A percentile compares a stretch with the other conserved stretches of the same genome.
phyloP scores from a whole-genome alignment of 2,329 filamentous ascomycete genomes.

The Uncinocarpus reesii region DNA sequence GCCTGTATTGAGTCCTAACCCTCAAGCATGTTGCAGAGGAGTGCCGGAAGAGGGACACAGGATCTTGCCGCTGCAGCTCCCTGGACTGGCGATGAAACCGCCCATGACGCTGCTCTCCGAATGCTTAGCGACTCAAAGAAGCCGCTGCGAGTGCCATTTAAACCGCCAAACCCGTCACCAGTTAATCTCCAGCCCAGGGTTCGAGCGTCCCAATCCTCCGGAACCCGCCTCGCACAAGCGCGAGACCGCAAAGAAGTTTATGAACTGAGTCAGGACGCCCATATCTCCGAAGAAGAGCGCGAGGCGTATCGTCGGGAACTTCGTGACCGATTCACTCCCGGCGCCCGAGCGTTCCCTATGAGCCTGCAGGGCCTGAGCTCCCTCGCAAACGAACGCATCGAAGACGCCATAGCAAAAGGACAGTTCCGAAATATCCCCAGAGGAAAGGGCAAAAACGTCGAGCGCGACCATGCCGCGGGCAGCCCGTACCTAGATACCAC shows the following conservation, averaged over 20 bases:
- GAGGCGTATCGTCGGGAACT: conserved; percentile 63
- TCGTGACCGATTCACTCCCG: conserved; percentile 67
- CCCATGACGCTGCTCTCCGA: conserved; percentile 65
- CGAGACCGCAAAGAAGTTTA: conserved; percentile 50
- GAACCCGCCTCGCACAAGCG: conserved; percentile 47
- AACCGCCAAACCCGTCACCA: conserved; percentile 32
- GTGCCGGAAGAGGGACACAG: conserved; percentile 58
- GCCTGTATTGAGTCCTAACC: too few species aligned
- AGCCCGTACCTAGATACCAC: conserved; percentile 93
- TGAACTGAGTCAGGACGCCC: conserved; percentile 43
- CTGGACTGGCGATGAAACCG: conserved; percentile 69
- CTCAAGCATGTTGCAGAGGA: conserved; percentile 28
- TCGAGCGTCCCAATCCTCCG: conserved; percentile 36
- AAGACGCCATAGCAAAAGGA: conserved; percentile 82
- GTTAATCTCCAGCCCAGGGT: conserved; percentile 39
- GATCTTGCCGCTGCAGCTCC: conserved; percentile 56
- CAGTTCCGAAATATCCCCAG: conserved; percentile 79
- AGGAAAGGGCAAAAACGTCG: conserved; percentile 58
- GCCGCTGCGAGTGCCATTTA: conserved; percentile 39
- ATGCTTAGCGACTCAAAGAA: conserved; percentile 62
- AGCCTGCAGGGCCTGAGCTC: conserved; percentile 68
- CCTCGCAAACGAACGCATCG: conserved; percentile 82
- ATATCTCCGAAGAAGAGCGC: conserved; percentile 59
- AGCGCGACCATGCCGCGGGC: conserved; percentile 69
- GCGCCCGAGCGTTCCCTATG: conserved; percentile 61